These are phyloP conservation scores for Arabis alpina DNA, from an alignment of 345 rosid genomes.

Conservation along the genomic window DNA sequence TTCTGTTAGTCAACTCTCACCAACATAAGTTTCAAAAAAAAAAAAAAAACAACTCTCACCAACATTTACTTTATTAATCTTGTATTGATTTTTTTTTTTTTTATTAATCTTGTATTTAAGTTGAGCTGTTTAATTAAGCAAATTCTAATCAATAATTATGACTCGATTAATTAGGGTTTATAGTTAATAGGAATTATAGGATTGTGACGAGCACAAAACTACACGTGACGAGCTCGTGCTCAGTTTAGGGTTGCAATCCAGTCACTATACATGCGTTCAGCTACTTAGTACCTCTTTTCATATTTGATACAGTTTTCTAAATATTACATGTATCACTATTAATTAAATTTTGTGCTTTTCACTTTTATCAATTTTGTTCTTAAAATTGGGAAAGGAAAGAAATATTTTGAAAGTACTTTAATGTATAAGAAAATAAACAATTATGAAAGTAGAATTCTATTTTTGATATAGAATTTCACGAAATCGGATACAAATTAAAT, in stretches of 20 bases:
- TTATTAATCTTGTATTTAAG: too few relatives aligned
- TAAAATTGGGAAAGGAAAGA: not conserved
- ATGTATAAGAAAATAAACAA: not conserved
- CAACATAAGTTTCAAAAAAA: too few relatives aligned
- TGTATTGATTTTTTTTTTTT: too few relatives aligned
- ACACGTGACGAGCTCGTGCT: constrained; percentile 33
- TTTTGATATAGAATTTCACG: not conserved
- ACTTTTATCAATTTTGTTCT: too few relatives aligned
- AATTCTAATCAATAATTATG: not conserved
- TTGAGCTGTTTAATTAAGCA: constrained; percentile 7
- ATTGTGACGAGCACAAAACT: constrained; percentile 21
- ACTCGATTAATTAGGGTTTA: not conserved
- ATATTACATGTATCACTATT: constrained; percentile 7
- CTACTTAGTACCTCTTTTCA: not conserved
- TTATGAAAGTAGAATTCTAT: not conserved
- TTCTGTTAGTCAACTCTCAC: constrained; percentile 22
- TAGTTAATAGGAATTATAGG: not conserved
- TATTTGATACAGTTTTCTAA: not conserved
- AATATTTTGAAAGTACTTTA: not conserved
- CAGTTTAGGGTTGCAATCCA: constrained; percentile 13
- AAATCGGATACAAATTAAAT: not conserved
- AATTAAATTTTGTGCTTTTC: too few relatives aligned
- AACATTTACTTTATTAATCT: constrained; percentile 23
- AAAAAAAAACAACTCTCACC: constrained; percentile 22
- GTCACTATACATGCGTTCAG: not conserved